Conservation (phyloP, 2,329 filamentous ascomycete species). For the Ophiostoma montium region DNA sequence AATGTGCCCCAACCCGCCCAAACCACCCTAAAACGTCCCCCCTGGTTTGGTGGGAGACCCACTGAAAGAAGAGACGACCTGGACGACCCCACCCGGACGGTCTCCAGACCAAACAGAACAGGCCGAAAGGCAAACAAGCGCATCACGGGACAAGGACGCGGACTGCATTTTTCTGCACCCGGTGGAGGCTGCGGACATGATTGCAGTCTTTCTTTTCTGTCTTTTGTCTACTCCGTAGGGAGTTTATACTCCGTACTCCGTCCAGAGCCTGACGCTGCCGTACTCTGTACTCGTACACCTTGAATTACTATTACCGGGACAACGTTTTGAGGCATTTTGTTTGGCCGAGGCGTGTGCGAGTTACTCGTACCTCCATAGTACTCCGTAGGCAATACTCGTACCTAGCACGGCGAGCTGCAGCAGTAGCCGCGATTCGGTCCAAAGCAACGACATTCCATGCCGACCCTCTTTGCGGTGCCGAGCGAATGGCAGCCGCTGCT, state of each 20-base stretch:
- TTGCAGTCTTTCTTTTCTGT: too few relatives aligned
- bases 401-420: background rate
- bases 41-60: background rate
- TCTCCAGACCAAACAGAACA: conserved; percentile 13
- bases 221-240: too few relatives aligned
- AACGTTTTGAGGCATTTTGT: conserved; percentile 10
- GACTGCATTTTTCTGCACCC: background rate
- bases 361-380: too few relatives aligned
- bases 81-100: background rate
- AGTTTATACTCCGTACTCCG: background rate
- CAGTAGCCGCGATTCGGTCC: background rate
- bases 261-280: background rate
- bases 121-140: conserved; percentile 3
- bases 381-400: too few relatives aligned
- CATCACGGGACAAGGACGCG: background rate
- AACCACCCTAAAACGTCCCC: background rate
- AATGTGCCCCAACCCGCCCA: background rate
- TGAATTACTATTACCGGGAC: conserved; percentile 8
- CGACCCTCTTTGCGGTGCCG: background rate
- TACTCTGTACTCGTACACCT: background rate
- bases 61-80: background rate
- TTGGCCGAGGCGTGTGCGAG: conserved; percentile 6
- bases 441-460: background rate
- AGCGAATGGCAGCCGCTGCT: conserved; percentile 10
- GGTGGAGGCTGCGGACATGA: background rate